Conservation (phyloP, 2,329 filamentous ascomycete genomes). For the Penicillium thymicola region DNA sequence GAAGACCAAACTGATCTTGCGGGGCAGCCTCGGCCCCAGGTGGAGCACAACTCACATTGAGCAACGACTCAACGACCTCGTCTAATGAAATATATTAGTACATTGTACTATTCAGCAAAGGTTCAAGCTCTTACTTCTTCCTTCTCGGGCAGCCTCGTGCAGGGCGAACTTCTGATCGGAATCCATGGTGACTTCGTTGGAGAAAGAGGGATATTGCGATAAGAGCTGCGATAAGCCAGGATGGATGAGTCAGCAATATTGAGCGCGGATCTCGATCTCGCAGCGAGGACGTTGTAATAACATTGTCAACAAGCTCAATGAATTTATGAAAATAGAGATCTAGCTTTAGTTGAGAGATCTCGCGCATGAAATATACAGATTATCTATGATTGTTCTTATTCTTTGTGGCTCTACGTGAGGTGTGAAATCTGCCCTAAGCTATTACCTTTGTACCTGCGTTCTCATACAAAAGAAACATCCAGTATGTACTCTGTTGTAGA, state of each 20-base stretch:
- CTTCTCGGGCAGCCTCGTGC: conserved; percentile 82
- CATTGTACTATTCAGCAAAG: conserved; percentile 5
- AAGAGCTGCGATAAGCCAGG: conserved; percentile 25
- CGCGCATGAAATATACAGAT: neutral
- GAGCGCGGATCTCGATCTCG: too few species aligned
- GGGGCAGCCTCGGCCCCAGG: conserved; percentile 24
- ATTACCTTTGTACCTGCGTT: neutral
- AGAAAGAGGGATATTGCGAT: conserved; percentile 16
- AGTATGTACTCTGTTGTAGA: too few species aligned
- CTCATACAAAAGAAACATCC: too few species aligned
- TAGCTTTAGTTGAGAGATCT: neutral
- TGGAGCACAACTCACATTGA: conserved; percentile 54
- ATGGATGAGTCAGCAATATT: conserved; percentile 11
- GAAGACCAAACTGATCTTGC: conserved; percentile 8
- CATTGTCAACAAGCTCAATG: neutral
- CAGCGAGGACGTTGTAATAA: too few species aligned
- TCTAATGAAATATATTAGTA: conserved; percentile 48
- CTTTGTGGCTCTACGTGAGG: neutral
- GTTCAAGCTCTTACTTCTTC: conserved; percentile 62
- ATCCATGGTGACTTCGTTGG: conserved; percentile 34
- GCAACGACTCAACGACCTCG: conserved; percentile 67
- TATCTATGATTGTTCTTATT: neutral
- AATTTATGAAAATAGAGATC: neutral
- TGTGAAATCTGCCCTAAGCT: neutral
- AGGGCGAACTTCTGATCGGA: conserved; percentile 65